A percentile compares a stretch with the other conserved stretches of the same genome.
phyloP scores from a whole-genome alignment of 331 rosid genomes.

The Malus hybrid region DNA sequence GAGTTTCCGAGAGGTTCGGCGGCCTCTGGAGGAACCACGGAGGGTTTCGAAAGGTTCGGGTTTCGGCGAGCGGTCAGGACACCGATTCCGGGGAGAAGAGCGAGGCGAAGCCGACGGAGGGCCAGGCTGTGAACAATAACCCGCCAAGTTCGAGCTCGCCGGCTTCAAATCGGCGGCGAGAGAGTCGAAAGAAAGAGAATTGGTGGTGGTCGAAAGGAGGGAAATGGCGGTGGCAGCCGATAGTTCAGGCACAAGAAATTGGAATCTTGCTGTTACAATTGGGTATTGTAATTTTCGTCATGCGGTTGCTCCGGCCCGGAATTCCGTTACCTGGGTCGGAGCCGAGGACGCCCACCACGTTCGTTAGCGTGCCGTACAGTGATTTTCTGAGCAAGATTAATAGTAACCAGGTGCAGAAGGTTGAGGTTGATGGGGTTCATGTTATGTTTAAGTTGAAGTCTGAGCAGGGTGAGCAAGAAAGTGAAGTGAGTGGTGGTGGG shows the following conservation, averaged over 20 bases:
- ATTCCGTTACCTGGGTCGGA: slow-evolving; percentile 86
- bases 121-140: slow-evolving; percentile 53
- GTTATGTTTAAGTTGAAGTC: slow-evolving; percentile 78
- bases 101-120: slow-evolving; percentile 53
- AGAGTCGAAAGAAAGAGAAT: slow-evolving; percentile 63
- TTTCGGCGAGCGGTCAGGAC: slow-evolving; percentile 53
- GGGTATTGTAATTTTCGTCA: slow-evolving; percentile 71
- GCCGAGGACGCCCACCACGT: slow-evolving; percentile 57
- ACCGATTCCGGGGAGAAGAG: slow-evolving; percentile 73
- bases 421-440: slow-evolving; percentile 91
- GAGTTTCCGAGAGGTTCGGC: slow-evolving; percentile 32
- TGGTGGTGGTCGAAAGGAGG: slow-evolving; percentile 80
- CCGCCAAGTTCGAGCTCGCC: slow-evolving; percentile 43
- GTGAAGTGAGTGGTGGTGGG: slow-evolving; percentile 28
- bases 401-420: slow-evolving; percentile 77
- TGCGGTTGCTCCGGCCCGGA: slow-evolving; percentile 76
- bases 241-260: slow-evolving; percentile 72
- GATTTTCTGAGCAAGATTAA: slow-evolving; percentile 82
- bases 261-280: slow-evolving; percentile 75
- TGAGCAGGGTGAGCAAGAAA: slow-evolving; percentile 35
- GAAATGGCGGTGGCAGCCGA: slow-evolving; percentile 85
- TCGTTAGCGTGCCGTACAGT: slow-evolving; percentile 84
- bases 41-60: slow-evolving; percentile 30
- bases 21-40: slow-evolving; percentile 40
- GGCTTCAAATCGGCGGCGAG: slow-evolving; percentile 45